These are phyloP conservation scores for Erythrobasidium yunnanense DNA, from an alignment of 768 basidiomycete genomes.

Conservation along the genomic window DNA sequence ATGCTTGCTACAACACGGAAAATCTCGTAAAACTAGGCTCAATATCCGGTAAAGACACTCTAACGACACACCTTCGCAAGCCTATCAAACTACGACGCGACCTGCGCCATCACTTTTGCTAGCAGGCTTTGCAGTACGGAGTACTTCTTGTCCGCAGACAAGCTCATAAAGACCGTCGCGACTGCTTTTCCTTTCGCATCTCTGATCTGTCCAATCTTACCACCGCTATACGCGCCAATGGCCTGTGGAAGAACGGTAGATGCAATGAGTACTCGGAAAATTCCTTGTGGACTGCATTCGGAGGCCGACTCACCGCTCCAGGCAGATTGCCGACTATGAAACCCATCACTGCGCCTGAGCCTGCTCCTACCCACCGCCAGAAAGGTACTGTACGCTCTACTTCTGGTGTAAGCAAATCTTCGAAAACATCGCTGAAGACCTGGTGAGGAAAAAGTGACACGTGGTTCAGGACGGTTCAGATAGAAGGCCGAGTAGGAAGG, in stretches of 20 bases:
- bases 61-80: neutral
- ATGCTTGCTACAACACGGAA: too few relatives aligned
- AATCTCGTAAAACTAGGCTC: too few relatives aligned
- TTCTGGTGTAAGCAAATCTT: conserved; percentile 26
- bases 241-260: neutral
- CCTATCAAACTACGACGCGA: neutral
- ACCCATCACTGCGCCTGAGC: conserved; percentile 12
- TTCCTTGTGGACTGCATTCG: neutral
- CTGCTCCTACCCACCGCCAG: conserved; percentile 29
- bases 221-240: conserved; percentile 25
- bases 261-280: neutral
- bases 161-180: conserved; percentile 18
- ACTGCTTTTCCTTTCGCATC: conserved; percentile 30
- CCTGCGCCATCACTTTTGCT: conserved; percentile 8
- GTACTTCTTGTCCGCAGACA: conserved; percentile 21
- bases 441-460: neutral
- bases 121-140: conserved; percentile 14
- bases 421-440: conserved; percentile 28
- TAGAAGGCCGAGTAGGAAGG: neutral
- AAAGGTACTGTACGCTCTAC: conserved; percentile 24
- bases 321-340: conserved; percentile 31
- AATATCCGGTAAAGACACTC: too few relatives aligned
- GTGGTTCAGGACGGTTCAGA: neutral
- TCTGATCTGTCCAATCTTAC: conserved; percentile 25
- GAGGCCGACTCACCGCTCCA: conserved; percentile 4